Percentiles rank a stretch among this genome's conserved stretches.
These are phyloP conservation scores for Phytopythium aichiense DNA, from an alignment of 352 stramenopile genomes.

Conservation along the genomic window DNA sequence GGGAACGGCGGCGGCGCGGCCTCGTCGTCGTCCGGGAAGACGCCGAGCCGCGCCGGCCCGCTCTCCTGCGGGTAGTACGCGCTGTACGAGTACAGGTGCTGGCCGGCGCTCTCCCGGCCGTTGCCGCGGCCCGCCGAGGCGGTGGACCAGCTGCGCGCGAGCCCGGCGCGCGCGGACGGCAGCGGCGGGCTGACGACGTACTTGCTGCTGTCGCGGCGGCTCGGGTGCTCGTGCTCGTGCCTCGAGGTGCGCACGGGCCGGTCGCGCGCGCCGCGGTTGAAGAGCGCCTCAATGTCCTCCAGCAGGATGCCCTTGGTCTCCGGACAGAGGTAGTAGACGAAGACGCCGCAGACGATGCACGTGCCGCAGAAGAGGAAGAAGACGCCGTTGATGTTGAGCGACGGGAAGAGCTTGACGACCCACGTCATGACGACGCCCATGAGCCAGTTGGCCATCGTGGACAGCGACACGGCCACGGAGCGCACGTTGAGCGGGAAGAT, in stretches of 20 bases:
- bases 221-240: constrained; percentile 15
- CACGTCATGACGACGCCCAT: too few relatives aligned
- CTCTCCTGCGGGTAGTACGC: constrained; percentile 7
- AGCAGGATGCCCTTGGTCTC: constrained; percentile 48
- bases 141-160: constrained; percentile 7
- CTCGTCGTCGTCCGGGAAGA: constrained; percentile 4
- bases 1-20: constrained; percentile 6
- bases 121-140: constrained; percentile 10
- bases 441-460: too few relatives aligned
- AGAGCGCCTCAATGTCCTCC: constrained; percentile 55
- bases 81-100: constrained; percentile 1
- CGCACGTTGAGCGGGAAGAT: too few relatives aligned
- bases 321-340: constrained; percentile 42
- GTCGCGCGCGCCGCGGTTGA: constrained; percentile 28
- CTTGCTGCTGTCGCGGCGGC: neutral
- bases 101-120: constrained; percentile 2
- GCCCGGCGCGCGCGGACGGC: constrained; percentile 22
- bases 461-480: too few relatives aligned
- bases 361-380: constrained; percentile 52
- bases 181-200: constrained; percentile 4
- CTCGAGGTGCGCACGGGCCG: constrained; percentile 23
- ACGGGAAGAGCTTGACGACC: constrained; percentile 47
- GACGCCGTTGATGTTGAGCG: constrained; percentile 37
- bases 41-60: neutral
- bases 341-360: constrained; percentile 33